Conservation (phyloP, 2,329 filamentous ascomycete species). For the Paramyrothecium sp. region DNA sequence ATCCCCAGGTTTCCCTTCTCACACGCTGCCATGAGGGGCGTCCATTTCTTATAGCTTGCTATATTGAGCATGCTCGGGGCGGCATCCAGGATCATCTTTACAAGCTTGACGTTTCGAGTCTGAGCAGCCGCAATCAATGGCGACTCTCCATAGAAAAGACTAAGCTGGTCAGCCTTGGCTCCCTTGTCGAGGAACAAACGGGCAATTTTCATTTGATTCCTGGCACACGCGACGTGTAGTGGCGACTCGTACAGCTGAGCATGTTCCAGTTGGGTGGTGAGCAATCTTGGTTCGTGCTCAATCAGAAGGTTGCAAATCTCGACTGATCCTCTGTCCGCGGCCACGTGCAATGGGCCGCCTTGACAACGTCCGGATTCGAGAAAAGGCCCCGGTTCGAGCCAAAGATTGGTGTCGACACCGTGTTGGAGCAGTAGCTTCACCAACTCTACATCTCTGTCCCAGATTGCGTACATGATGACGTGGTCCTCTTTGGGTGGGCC, state of each 20-base stretch:
- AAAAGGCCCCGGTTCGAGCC: background rate
- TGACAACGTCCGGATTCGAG: background rate
- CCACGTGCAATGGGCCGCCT: slow-evolving; percentile 13
- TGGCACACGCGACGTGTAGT: slow-evolving; percentile 11
- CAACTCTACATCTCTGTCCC: slow-evolving; percentile 7
- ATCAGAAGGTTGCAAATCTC: slow-evolving; percentile 13
- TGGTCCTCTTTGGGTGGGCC: slow-evolving; percentile 5
- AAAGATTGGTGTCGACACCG: slow-evolving; percentile 15
- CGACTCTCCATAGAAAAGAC: slow-evolving; percentile 12
- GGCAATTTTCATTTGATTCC: slow-evolving; percentile 7
- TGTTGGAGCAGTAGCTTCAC: slow-evolving; percentile 13
- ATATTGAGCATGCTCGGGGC: slow-evolving; percentile 15
- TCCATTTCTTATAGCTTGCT: slow-evolving; percentile 5
- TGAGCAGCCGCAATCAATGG: slow-evolving; percentile 15
- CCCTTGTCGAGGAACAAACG: slow-evolving; percentile 16
- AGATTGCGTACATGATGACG: slow-evolving; percentile 7
- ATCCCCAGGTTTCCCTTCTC: slow-evolving; percentile 6
- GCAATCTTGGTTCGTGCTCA: slow-evolving; percentile 15
- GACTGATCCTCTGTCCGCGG: slow-evolving; percentile 10
- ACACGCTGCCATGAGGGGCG: slow-evolving; percentile 15
- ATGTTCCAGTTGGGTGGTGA: slow-evolving; percentile 12
- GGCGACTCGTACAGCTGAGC: slow-evolving; percentile 13
- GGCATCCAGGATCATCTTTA: slow-evolving; percentile 13
- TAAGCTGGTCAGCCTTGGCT: slow-evolving; percentile 8
- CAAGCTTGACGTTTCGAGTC: slow-evolving; percentile 7